Percentiles rank a stretch among this genome's conserved stretches.
These are phyloP conservation scores for Tolypocladium album DNA, from an alignment of 2,329 filamentous ascomycete species.

Conservation along the genomic window DNA sequence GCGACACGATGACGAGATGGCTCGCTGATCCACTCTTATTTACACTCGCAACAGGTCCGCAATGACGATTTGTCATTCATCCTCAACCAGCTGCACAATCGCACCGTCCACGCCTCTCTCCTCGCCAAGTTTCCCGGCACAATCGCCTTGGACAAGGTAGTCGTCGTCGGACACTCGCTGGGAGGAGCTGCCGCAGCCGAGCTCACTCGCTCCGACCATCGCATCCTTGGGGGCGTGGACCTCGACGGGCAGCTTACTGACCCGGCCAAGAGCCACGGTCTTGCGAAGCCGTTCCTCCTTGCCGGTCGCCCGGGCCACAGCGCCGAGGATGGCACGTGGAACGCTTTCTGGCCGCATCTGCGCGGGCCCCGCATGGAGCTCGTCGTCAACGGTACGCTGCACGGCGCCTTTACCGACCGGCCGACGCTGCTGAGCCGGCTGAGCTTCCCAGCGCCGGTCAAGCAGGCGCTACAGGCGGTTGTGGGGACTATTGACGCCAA, in stretches of 20 bases:
- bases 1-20: neutral
- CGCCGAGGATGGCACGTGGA: slow-evolving; percentile 20
- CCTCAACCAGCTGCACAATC: slow-evolving; percentile 15
- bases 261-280: slow-evolving; percentile 4
- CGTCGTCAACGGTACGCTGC: slow-evolving; percentile 12
- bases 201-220: neutral
- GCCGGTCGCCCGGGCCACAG: slow-evolving; percentile 18
- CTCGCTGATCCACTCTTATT: neutral
- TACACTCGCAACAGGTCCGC: slow-evolving; percentile 11
- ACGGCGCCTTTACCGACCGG: slow-evolving; percentile 21
- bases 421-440: slow-evolving; percentile 15
- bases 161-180: slow-evolving; percentile 27
- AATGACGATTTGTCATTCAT: slow-evolving; percentile 26
- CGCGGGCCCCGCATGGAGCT: slow-evolving; percentile 13
- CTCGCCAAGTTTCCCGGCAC: slow-evolving; percentile 11
- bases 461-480: slow-evolving; percentile 1
- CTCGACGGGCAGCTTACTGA: slow-evolving; percentile 27
- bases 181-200: slow-evolving; percentile 25
- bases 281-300: slow-evolving; percentile 14
- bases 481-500: slow-evolving; percentile 7
- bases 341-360: slow-evolving; percentile 15
- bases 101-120: slow-evolving; percentile 5
- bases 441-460: slow-evolving; percentile 6
- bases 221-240: slow-evolving; percentile 24
- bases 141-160: slow-evolving; percentile 9